Percentiles rank a stretch among this genome's conserved stretches.
These are phyloP conservation scores for Cyclanthera cordifolia DNA, from an alignment of 306 rosid species.

Conservation along the genomic window DNA sequence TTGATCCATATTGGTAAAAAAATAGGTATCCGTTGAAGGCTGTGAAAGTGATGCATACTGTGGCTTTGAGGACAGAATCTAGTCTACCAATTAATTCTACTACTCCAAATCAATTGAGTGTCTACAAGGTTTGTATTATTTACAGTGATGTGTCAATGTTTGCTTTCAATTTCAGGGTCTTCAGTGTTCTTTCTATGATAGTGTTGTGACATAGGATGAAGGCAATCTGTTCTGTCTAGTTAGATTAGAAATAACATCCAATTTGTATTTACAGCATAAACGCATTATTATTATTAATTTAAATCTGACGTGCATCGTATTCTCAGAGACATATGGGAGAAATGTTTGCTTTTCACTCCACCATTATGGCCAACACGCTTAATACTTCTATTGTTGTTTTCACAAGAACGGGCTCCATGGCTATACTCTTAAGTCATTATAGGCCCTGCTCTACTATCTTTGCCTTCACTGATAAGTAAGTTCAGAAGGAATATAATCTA, in stretches of 20 bases:
- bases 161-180: background rate
- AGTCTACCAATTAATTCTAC: conserved; percentile 30
- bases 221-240: background rate
- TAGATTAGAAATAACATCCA: background rate
- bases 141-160: background rate
- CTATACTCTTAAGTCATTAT: conserved; percentile 76
- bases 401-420: conserved; percentile 96
- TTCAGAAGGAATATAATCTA: conserved; percentile 6
- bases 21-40: conserved; percentile 88
- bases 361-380: conserved; percentile 78
- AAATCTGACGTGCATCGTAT: background rate
- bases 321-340: conserved; percentile 81
- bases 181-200: background rate
- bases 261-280: background rate
- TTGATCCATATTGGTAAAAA: conserved; percentile 6
- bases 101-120: conserved; percentile 36
- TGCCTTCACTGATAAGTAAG: conserved; percentile 98
- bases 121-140: conserved; percentile 32
- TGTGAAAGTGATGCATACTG: conserved; percentile 84
- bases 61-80: conserved; percentile 76
- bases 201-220: background rate
- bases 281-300: background rate
- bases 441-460: conserved; percentile 77
- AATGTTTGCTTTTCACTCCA: conserved; percentile 84
- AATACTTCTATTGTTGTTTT: conserved; percentile 71